Evolutionary conservation across 306 rosid genomes (phyloP), one percentile per base, ranked within the genome.

Genomic region (Trifolium fragiferum): DNA sequence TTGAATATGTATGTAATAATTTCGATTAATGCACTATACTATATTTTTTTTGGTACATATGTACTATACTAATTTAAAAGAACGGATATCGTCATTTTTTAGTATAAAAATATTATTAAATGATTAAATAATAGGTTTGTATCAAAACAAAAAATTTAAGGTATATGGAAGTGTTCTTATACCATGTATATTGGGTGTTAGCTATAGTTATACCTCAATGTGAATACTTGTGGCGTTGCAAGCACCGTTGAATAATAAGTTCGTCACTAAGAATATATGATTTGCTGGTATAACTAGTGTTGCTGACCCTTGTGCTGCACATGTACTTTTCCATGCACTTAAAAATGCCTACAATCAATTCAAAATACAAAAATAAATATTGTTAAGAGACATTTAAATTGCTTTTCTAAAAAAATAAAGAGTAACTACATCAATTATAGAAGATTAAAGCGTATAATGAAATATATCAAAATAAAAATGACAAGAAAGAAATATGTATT

Each of bases 231-330:
- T 16, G 68, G 68, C 68, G 4, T 35, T 16, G 47, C 68, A 63
- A 35, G 30, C 10, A 51, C 80, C 84, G 0, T 2, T 6, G 1
- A 70, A 4, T 1, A 0, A 1, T 32, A 63, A 3, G n/a, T 19
- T 44, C 9, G 5, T 41, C 55, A 80, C 8, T 46, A 69, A 2
- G 49, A 60, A 80, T 20, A 15, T 7, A 38, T 14, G 15, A 1
- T 25, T 41, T 9, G 1, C 13, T 68, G 84, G 80, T 50, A 80
- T 61, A 18, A 68, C 9, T 3, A 80, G 68, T 13, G 84, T 80
- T 68, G 73, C 3, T n/a, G 10, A 10, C 13, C 77, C 72, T 38
- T 38, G 2, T 0, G 73, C 33, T 49, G 19, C 77, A 80, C 84
- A 80, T 1, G 21, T 8, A 8, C 16, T 7, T 0, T 30, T 1